Evolutionary conservation across 148 eudicot genomes (phyloP).

Genomic region (Rhododendron kiyosumense): DNA sequence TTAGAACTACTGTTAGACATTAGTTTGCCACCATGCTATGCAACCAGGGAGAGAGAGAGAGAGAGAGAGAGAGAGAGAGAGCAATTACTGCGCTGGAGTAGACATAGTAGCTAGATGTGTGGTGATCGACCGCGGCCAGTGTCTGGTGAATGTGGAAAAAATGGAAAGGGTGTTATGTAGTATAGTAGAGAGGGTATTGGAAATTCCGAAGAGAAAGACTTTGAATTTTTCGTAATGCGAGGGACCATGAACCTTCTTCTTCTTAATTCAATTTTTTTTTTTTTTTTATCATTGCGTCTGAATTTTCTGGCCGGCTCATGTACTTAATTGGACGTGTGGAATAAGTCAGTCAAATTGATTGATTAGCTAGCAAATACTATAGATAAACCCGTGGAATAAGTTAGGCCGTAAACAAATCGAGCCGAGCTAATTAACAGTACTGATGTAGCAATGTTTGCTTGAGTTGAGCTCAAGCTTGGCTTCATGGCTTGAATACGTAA

Average conservation of each 20-base stretch:
- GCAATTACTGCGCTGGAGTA: constrained; percentile 14
- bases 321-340: neutral
- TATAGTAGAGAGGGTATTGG: neutral
- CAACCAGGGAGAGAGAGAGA: constrained; percentile 9
- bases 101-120: constrained; percentile 8
- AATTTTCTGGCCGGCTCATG: neutral
- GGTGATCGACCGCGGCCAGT: neutral
- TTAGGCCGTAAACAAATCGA: neutral
- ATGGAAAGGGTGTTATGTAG: neutral
- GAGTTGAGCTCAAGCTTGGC: neutral
- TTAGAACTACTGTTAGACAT: neutral
- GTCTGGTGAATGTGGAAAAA: neutral
- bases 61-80: too few relatives aligned
- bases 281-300: neutral
- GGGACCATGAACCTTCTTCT: too few relatives aligned
- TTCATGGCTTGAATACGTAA: neutral
- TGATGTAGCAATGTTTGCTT: neutral
- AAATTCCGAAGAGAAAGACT: neutral
- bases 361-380: neutral
- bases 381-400: neutral
- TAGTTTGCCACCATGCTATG: neutral
- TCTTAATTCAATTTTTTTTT: too few relatives aligned
- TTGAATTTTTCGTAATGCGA: neutral
- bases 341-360: neutral
- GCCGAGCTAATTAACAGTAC: neutral